phyloP scores from a whole-genome alignment of 495 filamentous ascomycete genomes.

The Staphylotrichum tortipilum region DNA sequence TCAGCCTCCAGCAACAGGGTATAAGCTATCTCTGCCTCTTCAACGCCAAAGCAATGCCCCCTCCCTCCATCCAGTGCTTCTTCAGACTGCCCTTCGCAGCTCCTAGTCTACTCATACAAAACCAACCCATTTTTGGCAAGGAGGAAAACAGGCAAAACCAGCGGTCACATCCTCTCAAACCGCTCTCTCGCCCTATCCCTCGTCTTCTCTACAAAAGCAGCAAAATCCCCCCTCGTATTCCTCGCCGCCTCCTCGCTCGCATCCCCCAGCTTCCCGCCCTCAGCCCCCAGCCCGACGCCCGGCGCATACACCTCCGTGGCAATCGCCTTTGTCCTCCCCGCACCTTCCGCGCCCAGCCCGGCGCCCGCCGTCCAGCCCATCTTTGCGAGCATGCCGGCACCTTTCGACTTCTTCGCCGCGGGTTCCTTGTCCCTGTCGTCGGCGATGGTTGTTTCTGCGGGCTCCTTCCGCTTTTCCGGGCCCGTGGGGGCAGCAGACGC shows the following conservation, averaged over 20 bases:
- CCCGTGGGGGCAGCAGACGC: not conserved
- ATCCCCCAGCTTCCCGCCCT: slow-evolving; percentile 76
- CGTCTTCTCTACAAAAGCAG: slow-evolving; percentile 69
- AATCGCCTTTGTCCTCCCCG: slow-evolving; percentile 69
- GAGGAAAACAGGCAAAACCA: not conserved
- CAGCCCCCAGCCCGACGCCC: slow-evolving; percentile 78
- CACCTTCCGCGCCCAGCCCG: slow-evolving; percentile 72
- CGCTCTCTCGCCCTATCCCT: slow-evolving; percentile 72
- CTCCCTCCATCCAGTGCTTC: too few relatives aligned
- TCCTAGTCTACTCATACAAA: too few relatives aligned
- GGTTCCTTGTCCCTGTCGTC: slow-evolving; percentile 9
- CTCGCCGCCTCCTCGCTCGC: slow-evolving; percentile 69
- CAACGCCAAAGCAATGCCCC: too few relatives aligned
- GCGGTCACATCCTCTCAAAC: slow-evolving; percentile 50
- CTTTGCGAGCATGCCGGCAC: slow-evolving; percentile 73
- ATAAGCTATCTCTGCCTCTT: too few relatives aligned
- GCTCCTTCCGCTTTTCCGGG: slow-evolving; percentile 24
- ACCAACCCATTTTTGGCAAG: too few relatives aligned
- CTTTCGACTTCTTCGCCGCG: slow-evolving; percentile 56
- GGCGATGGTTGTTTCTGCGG: not conserved
- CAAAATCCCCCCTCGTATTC: slow-evolving; percentile 59
- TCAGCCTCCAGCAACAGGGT: not conserved
- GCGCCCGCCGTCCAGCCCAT: slow-evolving; percentile 82
- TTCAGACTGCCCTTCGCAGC: too few relatives aligned
- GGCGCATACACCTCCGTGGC: slow-evolving; percentile 69